These are phyloP conservation scores for Ogataea saltuana DNA, from an alignment of 805 yeast genomes.

Conservation along the genomic window DNA sequence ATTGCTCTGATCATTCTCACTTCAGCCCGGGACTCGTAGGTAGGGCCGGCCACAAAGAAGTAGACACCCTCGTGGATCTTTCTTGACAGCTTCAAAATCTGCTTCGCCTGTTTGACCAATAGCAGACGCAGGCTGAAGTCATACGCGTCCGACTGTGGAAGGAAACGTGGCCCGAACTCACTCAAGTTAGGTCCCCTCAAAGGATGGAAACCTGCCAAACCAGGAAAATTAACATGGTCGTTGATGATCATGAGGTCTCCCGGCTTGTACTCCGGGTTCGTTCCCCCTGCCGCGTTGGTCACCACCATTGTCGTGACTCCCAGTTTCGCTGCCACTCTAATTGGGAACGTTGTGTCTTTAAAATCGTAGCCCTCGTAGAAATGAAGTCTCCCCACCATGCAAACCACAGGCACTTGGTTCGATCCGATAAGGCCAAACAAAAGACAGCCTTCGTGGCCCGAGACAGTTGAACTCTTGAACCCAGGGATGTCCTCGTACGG, in stretches of 20 bases:
- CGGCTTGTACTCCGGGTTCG: conserved; percentile 62
- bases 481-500: conserved; percentile 76
- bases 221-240: conserved; percentile 91
- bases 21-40: conserved; percentile 92
- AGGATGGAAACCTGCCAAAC: conserved; percentile 86
- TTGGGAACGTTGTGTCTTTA: conserved; percentile 79
- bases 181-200: conserved; percentile 84
- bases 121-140: conserved; percentile 67
- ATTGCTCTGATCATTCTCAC: conserved; percentile 65
- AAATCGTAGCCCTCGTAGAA: conserved; percentile 91
- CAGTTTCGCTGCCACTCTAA: conserved; percentile 68
- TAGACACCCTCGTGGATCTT: conserved; percentile 84
- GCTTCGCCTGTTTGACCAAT: conserved; percentile 55
- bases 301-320: conserved; percentile 67
- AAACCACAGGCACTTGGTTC: conserved; percentile 73
- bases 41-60: conserved; percentile 86
- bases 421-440: conserved; percentile 74
- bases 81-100: conserved; percentile 48
- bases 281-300: conserved; percentile 97
- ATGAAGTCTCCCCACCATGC: conserved; percentile 94
- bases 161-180: conserved; percentile 81
- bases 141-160: conserved; percentile 88
- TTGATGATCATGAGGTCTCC: conserved; percentile 90
- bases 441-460: conserved; percentile 85
- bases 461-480: conserved; percentile 77